Percentiles rank a stretch among this genome's conserved stretches.
Conservation (phyloP, 129 eudicot genomes). For the Arctium minus region DNA sequence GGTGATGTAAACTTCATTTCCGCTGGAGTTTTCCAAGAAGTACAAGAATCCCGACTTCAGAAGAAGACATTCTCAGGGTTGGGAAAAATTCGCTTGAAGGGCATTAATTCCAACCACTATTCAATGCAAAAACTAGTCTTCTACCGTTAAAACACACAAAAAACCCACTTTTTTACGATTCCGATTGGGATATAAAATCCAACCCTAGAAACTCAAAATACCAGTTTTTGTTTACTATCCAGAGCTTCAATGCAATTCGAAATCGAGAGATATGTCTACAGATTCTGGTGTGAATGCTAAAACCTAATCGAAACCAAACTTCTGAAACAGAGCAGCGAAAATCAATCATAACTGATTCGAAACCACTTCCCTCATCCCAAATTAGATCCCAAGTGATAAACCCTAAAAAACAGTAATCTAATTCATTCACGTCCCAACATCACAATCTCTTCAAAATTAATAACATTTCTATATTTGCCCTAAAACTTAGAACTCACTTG, state of each 20-base stretch:
- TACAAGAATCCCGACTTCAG: background rate
- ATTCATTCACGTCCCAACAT: background rate
- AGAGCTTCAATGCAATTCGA: background rate
- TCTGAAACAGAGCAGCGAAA: background rate
- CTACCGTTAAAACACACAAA: background rate
- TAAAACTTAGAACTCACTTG: background rate
- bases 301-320: background rate
- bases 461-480: background rate
- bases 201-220: background rate
- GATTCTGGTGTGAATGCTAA: background rate
- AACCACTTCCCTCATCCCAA: background rate
- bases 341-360: background rate
- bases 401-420: background rate
- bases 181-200: background rate
- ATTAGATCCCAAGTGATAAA: background rate
- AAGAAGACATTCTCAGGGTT: background rate
- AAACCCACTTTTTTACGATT: too few species aligned
- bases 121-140: background rate
- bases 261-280: background rate
- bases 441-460: background rate
- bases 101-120: too few species aligned
- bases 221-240: background rate
- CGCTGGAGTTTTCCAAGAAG: background rate
- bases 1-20: too few species aligned
- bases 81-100: too few species aligned